Base-by-base conservation (phyloP, 2,329 filamentous ascomycete species). In the Monosporascus sp. region DNA sequence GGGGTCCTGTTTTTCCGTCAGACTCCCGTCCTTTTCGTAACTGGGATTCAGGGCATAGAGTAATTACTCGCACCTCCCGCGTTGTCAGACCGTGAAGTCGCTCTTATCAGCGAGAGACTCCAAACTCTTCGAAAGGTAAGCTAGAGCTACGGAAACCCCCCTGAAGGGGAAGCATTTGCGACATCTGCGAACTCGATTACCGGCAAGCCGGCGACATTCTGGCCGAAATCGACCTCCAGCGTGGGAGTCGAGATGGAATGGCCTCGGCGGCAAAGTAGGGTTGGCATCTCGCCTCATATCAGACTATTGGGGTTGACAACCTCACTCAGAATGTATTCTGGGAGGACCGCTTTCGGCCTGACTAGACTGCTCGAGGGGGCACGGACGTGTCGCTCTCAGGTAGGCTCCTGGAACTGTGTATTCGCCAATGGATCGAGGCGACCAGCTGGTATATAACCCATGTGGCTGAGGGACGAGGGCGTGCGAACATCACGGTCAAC, bases 41-140 rank as follows among this genome's bases (percentile, higher is more conserved):
- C 31, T 35, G 31, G 9, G 9, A 35, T 14, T 14, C 31, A 11
- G 4, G 31, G 9, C 31, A 35, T 35, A 14, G 31, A 35, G 19
- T 14, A 20, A 20, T 43, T 24, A 22, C 43, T 46, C 24, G n/a
- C 24, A 8, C n/a, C 43, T n/a, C 49, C 58, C 6, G 69, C 72
- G 53, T 76, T 78, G 51, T 78, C 68, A 8, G 77, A 79, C 40
- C 77, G 75, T 75, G 51, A 78, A 80, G 57, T 79, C 77, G 53
- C 75, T 77, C 16, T 70, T 63, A 51, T 75, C 58, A 0, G 66
- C 67, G 17, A 80, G 67, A 50, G 69, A 77, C 55, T 77, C 65
- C 37, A 76, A 58, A 0, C 74, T 75, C 61, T 80, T 77, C 1
- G 77, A 79, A 57, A 79, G 79, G 11, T 73, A 73, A 80, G 59